These are phyloP conservation scores for Microbotryomycetes sp. DNA, from an alignment of 1,284 basidiomycete genomes.

Conservation along the genomic window DNA sequence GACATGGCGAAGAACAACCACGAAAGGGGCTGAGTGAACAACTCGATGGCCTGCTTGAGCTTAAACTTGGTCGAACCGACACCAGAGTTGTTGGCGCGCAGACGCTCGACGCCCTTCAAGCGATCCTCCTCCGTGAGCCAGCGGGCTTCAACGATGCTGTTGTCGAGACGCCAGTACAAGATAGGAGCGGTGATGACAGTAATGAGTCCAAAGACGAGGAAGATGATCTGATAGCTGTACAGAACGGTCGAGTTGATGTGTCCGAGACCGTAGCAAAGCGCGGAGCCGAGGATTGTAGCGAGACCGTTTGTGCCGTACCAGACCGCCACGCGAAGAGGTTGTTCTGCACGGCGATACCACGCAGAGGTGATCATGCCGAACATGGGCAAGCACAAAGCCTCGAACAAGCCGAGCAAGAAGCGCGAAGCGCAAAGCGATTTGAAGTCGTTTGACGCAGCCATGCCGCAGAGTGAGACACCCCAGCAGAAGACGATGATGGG, in stretches of 20 bases:
- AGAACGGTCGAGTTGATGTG: slow-evolving; percentile 34
- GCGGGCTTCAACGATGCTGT: slow-evolving; percentile 38
- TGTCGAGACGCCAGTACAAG: slow-evolving; percentile 34
- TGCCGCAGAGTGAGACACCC: slow-evolving; percentile 14
- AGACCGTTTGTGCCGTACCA: slow-evolving; percentile 21
- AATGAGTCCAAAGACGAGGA: slow-evolving; percentile 40
- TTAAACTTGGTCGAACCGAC: slow-evolving; percentile 41
- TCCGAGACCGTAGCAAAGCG: slow-evolving; percentile 17
- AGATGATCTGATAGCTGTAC: slow-evolving; percentile 42
- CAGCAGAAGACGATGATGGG: slow-evolving; percentile 20
- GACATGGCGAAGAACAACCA: slow-evolving; percentile 40
- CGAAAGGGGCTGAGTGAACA: slow-evolving; percentile 40
- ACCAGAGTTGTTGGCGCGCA: slow-evolving; percentile 44
- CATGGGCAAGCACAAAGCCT: slow-evolving; percentile 22
- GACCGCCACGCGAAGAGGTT: slow-evolving; percentile 25
- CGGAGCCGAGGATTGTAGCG: slow-evolving; percentile 25
- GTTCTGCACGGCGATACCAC: slow-evolving; percentile 29
- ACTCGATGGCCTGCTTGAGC: slow-evolving; percentile 40
- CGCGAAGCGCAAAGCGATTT: slow-evolving; percentile 17
- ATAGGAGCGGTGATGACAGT: slow-evolving; percentile 41
- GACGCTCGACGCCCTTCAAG: slow-evolving; percentile 42
- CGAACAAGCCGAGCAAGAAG: slow-evolving; percentile 29
- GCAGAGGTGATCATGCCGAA: slow-evolving; percentile 24
- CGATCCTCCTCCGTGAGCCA: slow-evolving; percentile 42
- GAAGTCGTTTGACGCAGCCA: slow-evolving; percentile 24